Percentiles rank a stretch among this genome's conserved stretches.
Conservation (phyloP, 345 rosid species). For the Moricandia arvensis region DNA sequence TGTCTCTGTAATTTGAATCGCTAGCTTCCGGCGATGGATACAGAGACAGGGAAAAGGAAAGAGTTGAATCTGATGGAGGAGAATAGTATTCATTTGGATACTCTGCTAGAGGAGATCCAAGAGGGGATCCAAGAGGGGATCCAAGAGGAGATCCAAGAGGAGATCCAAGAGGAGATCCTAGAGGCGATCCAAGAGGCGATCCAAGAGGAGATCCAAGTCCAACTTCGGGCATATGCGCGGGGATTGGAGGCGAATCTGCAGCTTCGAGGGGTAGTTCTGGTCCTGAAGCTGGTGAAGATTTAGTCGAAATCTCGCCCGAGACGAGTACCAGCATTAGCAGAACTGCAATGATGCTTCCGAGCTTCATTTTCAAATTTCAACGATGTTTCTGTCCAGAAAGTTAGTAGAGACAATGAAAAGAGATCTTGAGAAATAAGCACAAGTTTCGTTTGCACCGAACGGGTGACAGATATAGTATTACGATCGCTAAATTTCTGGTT, state of each 20-base stretch:
- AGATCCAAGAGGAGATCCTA: too few species aligned
- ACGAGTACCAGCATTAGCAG: constrained; percentile 10
- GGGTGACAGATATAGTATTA: too few species aligned
- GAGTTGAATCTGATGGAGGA: constrained; percentile 22
- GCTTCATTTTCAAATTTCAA: constrained; percentile 18
- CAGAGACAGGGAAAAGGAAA: background rate
- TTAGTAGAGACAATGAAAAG: constrained; percentile 5
- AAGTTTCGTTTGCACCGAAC: too few species aligned
- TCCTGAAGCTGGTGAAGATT: constrained; percentile 30
- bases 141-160: too few species aligned
- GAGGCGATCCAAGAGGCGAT: too few species aligned
- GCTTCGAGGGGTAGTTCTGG: constrained; percentile 12
- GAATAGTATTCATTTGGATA: too few species aligned
- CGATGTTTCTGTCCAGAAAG: background rate
- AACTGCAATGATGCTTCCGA: background rate
- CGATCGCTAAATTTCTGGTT: too few species aligned
- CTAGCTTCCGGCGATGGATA: constrained; percentile 36
- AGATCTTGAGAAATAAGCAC: constrained; percentile 16
- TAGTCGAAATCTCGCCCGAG: constrained; percentile 15
- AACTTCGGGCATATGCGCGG: background rate
- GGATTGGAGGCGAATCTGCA: constrained; percentile 28
- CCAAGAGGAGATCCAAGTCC: constrained; percentile 26
- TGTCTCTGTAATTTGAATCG: constrained; percentile 38
- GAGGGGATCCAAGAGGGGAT: too few species aligned
- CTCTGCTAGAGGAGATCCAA: constrained; percentile 11